Conservation (phyloP, 2,329 filamentous ascomycete species). For the Arthrobotrys iridis region DNA sequence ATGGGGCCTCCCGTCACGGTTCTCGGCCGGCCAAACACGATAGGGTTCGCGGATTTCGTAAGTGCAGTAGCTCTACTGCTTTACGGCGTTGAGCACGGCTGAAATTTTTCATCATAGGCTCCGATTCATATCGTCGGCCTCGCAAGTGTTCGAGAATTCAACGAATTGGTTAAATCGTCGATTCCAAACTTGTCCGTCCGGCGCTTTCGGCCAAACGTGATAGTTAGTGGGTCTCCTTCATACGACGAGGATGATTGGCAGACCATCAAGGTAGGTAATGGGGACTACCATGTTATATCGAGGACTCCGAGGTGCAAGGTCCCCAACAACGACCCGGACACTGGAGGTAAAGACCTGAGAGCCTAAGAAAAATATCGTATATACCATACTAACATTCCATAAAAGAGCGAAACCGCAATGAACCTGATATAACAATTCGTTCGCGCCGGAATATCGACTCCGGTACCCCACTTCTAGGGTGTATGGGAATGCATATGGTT, state of each 20-base stretch:
- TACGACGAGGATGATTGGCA: slow-evolving; percentile 79
- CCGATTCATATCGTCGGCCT: slow-evolving; percentile 76
- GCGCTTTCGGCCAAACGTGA: slow-evolving; percentile 77
- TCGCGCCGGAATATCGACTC: slow-evolving; percentile 38
- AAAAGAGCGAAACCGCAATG: slow-evolving; percentile 45
- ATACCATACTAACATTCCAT: neutral
- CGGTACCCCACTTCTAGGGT: slow-evolving; percentile 36
- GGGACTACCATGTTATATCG: slow-evolving; percentile 45
- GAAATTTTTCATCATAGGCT: slow-evolving; percentile 67
- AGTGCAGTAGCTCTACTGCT: slow-evolving; percentile 24
- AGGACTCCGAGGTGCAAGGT: slow-evolving; percentile 51
- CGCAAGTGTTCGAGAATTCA: slow-evolving; percentile 71
- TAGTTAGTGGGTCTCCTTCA: slow-evolving; percentile 71
- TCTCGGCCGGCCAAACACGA: slow-evolving; percentile 72
- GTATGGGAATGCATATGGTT: slow-evolving; percentile 53
- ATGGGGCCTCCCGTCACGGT: slow-evolving; percentile 70
- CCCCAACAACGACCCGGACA: slow-evolving; percentile 50
- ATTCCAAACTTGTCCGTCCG: slow-evolving; percentile 69
- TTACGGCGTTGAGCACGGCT: neutral
- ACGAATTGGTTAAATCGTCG: slow-evolving; percentile 68
- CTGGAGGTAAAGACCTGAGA: slow-evolving; percentile 20
- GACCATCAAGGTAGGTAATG: slow-evolving; percentile 63
- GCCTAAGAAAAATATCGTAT: neutral
- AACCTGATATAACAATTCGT: slow-evolving; percentile 47
- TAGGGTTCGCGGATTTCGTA: slow-evolving; percentile 77